Evolutionary conservation across 2,329 filamentous ascomycete species (phyloP).

Genomic region (Chrysosporium queenslandicum): DNA sequence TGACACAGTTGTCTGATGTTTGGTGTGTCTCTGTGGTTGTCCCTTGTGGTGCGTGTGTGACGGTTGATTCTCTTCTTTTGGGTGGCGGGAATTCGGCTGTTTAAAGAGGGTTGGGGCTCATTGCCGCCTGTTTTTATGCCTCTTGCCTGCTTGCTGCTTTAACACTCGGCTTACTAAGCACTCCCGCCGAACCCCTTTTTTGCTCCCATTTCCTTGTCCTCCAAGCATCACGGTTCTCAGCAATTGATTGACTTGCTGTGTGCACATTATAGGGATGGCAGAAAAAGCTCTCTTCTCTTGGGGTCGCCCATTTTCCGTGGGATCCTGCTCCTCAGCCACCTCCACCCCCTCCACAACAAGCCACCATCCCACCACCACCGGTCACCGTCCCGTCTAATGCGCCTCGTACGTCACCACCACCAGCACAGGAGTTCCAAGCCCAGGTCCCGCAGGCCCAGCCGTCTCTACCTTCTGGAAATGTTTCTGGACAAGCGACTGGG

Average conservation of each 20-base stretch:
- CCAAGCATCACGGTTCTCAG: background rate
- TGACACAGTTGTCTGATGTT: background rate
- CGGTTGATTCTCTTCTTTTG: slow-evolving; percentile 24
- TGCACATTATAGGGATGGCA: slow-evolving; percentile 67
- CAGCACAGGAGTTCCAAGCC: slow-evolving; percentile 22
- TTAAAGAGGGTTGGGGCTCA: slow-evolving; percentile 27
- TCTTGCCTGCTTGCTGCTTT: slow-evolving; percentile 17
- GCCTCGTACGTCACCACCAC: slow-evolving; percentile 26
- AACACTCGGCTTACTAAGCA: slow-evolving; percentile 13
- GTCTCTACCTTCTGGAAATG: slow-evolving; percentile 5
- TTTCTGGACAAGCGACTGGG: slow-evolving; percentile 7
- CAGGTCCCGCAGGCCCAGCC: slow-evolving; percentile 27
- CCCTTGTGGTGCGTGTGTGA: background rate
- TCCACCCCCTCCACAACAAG: slow-evolving; percentile 31
- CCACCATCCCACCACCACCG: slow-evolving; percentile 31
- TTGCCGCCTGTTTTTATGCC: slow-evolving; percentile 28
- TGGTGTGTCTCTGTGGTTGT: slow-evolving; percentile 1
- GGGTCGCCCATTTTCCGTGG: slow-evolving; percentile 87
- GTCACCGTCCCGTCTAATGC: slow-evolving; percentile 38
- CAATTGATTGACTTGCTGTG: background rate
- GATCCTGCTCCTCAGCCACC: slow-evolving; percentile 67
- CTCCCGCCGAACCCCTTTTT: background rate
- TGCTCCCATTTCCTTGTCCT: background rate
- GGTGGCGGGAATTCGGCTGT: slow-evolving; percentile 29
- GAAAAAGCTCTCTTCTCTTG: slow-evolving; percentile 71